Conservation (phyloP, 306 rosid species). For the Gillenia trifoliata region DNA sequence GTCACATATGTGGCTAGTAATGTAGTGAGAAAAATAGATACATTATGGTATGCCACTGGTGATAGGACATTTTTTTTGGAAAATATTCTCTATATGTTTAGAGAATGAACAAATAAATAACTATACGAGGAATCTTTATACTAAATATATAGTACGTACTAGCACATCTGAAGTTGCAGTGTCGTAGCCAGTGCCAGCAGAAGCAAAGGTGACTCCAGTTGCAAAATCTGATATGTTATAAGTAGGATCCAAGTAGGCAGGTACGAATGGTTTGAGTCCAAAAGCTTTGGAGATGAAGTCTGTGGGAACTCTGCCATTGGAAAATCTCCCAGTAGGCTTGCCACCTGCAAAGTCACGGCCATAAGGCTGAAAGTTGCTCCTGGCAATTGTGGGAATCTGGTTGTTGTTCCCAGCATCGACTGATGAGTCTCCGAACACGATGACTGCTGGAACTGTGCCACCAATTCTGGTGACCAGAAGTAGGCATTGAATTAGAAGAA, state of each 20-base stretch:
- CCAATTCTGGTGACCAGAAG: not conserved
- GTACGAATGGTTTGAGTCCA: constrained; percentile 50
- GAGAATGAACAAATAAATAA: not conserved
- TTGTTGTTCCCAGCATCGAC: constrained; percentile 95
- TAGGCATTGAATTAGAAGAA: constrained; percentile 20
- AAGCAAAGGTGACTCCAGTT: constrained; percentile 77
- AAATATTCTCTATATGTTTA: not conserved
- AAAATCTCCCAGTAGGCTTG: constrained; percentile 77
- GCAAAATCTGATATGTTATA: constrained; percentile 75
- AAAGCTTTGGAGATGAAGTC: constrained; percentile 71
- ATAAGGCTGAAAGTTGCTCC: constrained; percentile 89
- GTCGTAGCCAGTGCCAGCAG: constrained; percentile 92
- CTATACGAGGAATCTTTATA: constrained; percentile 15
- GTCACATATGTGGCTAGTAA: too few species aligned
- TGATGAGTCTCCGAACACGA: constrained; percentile 87
- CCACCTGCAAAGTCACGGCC: constrained; percentile 82
- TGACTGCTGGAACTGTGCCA: constrained; percentile 58
- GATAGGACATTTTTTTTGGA: too few species aligned
- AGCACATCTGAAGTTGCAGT: constrained; percentile 81
- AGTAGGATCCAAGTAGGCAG: constrained; percentile 81
- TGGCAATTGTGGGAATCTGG: constrained; percentile 68
- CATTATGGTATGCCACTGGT: too few species aligned
- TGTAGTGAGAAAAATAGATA: too few species aligned
- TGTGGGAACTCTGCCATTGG: constrained; percentile 70
- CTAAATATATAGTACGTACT: constrained; percentile 34